Evolutionary conservation across 345 rosid genomes (phyloP), one percentile per base, ranked within the genome.

Genomic region (Kernera saxatilis): DNA sequence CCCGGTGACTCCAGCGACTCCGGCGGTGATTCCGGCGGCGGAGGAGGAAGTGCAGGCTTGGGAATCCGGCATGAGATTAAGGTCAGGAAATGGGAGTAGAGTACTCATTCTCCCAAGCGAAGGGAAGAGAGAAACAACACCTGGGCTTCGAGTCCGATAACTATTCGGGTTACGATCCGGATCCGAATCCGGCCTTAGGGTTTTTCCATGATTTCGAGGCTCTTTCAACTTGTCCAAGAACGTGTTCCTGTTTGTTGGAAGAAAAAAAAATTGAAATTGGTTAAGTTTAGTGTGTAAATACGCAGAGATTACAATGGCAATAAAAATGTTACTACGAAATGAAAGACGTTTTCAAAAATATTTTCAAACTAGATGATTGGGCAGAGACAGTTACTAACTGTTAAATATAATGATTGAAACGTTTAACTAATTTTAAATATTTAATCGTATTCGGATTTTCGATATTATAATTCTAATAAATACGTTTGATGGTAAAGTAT

Each of bases 11-110:
- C 45, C 29, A 13, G 74, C 13, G 75, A 74, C 8, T 65, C 45
- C 29, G n/a, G 74, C 13, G 56, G 77, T 8, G 64, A 67, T 3
- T 17, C 78, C 15, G 21, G 77, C 32, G 39, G 80, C 14, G 58
- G 79, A 3, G 70, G 72, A n/a, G 49, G 73, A 1, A 68, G 62
- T n/a, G 45, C 69, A 3, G 54, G 29, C n/a, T 18, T 49, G 61
- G 5, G 82, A 70, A 26, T 67, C 79, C 6, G 84, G 82, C 23
- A 54, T 33, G 27, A 75, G 81, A 65, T 87, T 84, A 30, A 88
- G 92, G 88, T 87, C 97, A 56, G 73, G 88, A 59, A 91, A 81
- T 18, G 90, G 89, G 22, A 84, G 50, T 2, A 78, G 6, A 25
- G 86, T 77, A 26, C 82, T 86, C 93, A 87, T 91, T 75, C 53